These are phyloP conservation scores for Pyrenophora tritici-repentis DNA, from an alignment of 2,329 filamentous ascomycete species.

Conservation along the genomic window DNA sequence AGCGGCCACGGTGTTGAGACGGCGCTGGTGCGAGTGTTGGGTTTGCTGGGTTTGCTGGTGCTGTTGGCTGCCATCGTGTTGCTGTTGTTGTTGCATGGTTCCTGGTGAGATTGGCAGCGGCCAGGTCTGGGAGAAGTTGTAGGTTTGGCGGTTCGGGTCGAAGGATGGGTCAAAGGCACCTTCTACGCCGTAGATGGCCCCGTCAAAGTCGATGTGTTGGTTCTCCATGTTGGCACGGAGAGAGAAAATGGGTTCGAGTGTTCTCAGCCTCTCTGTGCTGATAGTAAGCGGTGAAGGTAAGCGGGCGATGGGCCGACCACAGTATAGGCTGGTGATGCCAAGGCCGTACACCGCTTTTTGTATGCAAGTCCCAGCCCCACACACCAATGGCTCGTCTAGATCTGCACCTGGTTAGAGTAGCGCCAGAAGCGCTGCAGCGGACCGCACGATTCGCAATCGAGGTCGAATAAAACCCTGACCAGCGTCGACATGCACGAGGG, in stretches of 20 bases:
- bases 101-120: conserved; percentile 45
- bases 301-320: conserved; percentile 27
- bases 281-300: conserved; percentile 34
- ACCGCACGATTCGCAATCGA: conserved; percentile 31
- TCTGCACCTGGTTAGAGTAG: conserved; percentile 25
- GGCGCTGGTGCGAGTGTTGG: conserved; percentile 33
- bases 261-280: conserved; percentile 46
- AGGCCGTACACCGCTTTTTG: conserved; percentile 19
- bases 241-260: conserved; percentile 26
- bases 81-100: conserved; percentile 37
- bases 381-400: conserved; percentile 16
- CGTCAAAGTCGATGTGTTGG: conserved; percentile 47
- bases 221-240: conserved; percentile 50
- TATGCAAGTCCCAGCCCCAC: conserved; percentile 17
- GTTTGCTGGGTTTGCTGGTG: conserved; percentile 25
- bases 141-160: conserved; percentile 43
- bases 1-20: conserved; percentile 35
- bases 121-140: conserved; percentile 44
- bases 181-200: conserved; percentile 42
- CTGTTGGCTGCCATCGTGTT: conserved; percentile 17
- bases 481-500: conserved; percentile 17
- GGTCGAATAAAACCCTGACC: conserved; percentile 24
- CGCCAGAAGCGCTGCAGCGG: conserved; percentile 36
- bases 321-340: conserved; percentile 16
- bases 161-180: conserved; percentile 46